Evolutionary conservation across 164 flowering plant genomes (phyloP), one percentile per base, ranked within the genome.

Genomic region (Piper longum): DNA sequence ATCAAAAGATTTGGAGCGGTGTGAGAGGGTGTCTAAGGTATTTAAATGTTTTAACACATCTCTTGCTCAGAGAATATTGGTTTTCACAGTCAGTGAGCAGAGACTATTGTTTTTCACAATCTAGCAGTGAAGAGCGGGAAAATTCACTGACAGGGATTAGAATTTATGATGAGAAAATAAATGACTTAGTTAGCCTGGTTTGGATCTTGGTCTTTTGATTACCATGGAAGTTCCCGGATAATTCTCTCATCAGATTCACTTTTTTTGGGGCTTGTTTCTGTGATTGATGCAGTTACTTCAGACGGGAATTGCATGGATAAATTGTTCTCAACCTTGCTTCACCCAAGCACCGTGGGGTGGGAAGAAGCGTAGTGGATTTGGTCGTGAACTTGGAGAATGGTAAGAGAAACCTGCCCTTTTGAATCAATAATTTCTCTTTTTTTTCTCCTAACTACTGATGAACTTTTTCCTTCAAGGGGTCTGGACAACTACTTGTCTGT

Each of bases 261-360:
- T 44, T 11, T 5, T 44, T 5, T 0, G 11, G 7, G 48, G 7
- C 2, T 11, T 5, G 11, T 44, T 44, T 44, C 11, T 11, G 11
- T 11, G 7, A 3, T 11, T 44, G 48, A 0, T 44, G 48, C 83
- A 93, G 97, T 86, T 87, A 54, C 60, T 91, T 55, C 79, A 82
- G 56, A 79, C 85, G 4, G 97, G 99, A 17, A 82, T 91, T 69
- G 93, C 88, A 3, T 95, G 99, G 97, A 81, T 95, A 66, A 95
- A 95, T 75, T 95, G 99, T 74, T 88, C 99, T 56, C 97, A 95
- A 73, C 99, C 99, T n/a, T 83, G 88, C 87, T 95, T 95, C 81
- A 74, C 76, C 68, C 97, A 95, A 73, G 96, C 95, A 64, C 99
- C 99, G 45, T 95, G 99, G 99, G 99, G 99, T 64, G 97, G 99